Evolutionary conservation across 129 eudicot species (phyloP).

Genomic region (Flaveria linearis): DNA sequence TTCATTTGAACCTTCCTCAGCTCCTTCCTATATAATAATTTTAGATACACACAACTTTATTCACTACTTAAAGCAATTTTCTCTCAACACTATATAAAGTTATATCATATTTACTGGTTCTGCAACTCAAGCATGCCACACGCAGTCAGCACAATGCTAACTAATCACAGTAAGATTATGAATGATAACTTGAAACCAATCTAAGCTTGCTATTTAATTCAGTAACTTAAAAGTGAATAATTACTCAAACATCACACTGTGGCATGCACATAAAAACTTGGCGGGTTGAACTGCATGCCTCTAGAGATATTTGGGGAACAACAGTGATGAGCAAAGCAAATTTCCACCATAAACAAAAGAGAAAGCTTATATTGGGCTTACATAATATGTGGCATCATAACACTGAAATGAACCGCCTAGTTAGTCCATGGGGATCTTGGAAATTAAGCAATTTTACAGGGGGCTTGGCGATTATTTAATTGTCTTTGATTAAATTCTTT

Average conservation of each 20-base stretch:
- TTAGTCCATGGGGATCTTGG: background rate
- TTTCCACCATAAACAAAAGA: slow-evolving; percentile 10
- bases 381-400: background rate
- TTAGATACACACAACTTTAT: background rate
- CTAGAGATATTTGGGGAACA: slow-evolving; percentile 3
- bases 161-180: slow-evolving; percentile 7
- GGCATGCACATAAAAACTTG: background rate
- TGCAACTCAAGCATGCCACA: slow-evolving; percentile 18
- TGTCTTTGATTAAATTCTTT: background rate
- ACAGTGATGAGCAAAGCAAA: slow-evolving; percentile 20
- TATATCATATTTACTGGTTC: background rate
- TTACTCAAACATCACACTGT: slow-evolving; percentile 7
- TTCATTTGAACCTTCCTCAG: slow-evolving; percentile 54
- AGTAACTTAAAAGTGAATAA: slow-evolving; percentile 6
- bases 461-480: background rate
- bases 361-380: slow-evolving; percentile 8
- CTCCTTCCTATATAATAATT: slow-evolving; percentile 47
- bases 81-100: background rate
- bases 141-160: background rate
- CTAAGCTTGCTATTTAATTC: background rate
- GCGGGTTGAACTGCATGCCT: background rate
- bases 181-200: slow-evolving; percentile 11
- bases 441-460: background rate
- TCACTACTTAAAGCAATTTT: slow-evolving; percentile 10
- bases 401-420: background rate